Evolutionary conservation across 371 early-diverging fungal genomes (phyloP).

Genomic region (Mortierella sp.): DNA sequence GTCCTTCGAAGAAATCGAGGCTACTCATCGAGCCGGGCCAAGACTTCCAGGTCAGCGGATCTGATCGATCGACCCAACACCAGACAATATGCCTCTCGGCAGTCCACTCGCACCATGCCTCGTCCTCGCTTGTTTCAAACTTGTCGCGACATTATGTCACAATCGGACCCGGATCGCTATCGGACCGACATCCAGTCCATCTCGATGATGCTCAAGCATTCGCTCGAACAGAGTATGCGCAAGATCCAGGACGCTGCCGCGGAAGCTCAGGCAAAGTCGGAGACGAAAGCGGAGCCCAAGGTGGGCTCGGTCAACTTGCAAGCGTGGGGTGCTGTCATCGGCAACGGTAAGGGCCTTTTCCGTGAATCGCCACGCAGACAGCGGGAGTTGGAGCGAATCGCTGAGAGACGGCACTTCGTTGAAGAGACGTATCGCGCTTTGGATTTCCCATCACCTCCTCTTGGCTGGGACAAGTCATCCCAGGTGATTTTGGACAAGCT

Average conservation of each 20-base stretch:
- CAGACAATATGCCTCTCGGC: constrained; percentile 11
- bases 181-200: constrained; percentile 19
- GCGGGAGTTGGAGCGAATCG: constrained; percentile 22
- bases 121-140: constrained; percentile 32
- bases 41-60: background rate
- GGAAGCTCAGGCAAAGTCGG: background rate
- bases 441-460: constrained; percentile 32
- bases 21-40: background rate
- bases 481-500: constrained; percentile 12
- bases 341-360: constrained; percentile 45
- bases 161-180: constrained; percentile 10
- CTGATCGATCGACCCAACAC: background rate
- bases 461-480: constrained; percentile 47
- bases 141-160: constrained; percentile 37
- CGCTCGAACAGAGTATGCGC: constrained; percentile 28
- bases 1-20: background rate
- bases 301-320: constrained; percentile 2
- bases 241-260: constrained; percentile 10
- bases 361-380: constrained; percentile 23
- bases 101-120: constrained; percentile 14
- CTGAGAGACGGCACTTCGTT: constrained; percentile 30
- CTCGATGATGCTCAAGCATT: constrained; percentile 22
- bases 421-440: constrained; percentile 25
- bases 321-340: constrained; percentile 37
- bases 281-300: background rate